A percentile compares a stretch with the other conserved stretches of the same genome.
Conservation (phyloP, 2,329 filamentous ascomycete species). For the Acephala macrosclerotiorum region DNA sequence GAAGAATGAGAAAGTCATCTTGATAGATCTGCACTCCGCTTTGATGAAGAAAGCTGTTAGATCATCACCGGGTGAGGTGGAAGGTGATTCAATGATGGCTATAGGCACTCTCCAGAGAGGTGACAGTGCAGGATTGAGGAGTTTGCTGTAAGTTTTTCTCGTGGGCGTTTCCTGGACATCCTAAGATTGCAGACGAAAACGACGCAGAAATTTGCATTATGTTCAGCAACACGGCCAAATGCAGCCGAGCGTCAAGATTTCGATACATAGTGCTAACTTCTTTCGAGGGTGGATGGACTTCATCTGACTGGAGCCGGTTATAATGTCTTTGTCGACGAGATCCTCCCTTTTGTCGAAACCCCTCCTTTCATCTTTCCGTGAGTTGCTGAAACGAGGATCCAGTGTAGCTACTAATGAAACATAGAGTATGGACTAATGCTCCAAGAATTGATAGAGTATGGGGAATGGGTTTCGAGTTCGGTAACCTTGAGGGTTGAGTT, state of each 20-base stretch:
- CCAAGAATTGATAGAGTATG: slow-evolving; percentile 24
- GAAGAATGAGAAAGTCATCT: slow-evolving; percentile 54
- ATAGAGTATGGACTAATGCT: slow-evolving; percentile 34
- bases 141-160: slow-evolving; percentile 26
- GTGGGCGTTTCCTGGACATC: neutral
- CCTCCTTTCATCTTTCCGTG: slow-evolving; percentile 41
- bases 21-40: slow-evolving; percentile 81
- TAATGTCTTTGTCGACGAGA: slow-evolving; percentile 37
- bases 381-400: slow-evolving; percentile 7
- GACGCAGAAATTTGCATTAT: neutral
- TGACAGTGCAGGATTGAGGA: slow-evolving; percentile 30
- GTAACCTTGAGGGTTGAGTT: neutral
- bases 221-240: neutral
- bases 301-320: slow-evolving; percentile 43
- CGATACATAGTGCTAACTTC: neutral
- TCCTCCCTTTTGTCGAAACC: slow-evolving; percentile 30
- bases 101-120: slow-evolving; percentile 24
- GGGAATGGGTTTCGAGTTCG: slow-evolving; percentile 2
- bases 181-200: too few relatives aligned
- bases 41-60: slow-evolving; percentile 75
- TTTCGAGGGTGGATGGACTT: slow-evolving; percentile 35
- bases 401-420: slow-evolving; percentile 5
- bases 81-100: slow-evolving; percentile 28
- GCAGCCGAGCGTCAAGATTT: too few relatives aligned
- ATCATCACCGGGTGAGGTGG: slow-evolving; percentile 51